These are phyloP conservation scores for Dactylellina cionopaga DNA, from an alignment of 2,329 filamentous ascomycete genomes.

Conservation along the genomic window DNA sequence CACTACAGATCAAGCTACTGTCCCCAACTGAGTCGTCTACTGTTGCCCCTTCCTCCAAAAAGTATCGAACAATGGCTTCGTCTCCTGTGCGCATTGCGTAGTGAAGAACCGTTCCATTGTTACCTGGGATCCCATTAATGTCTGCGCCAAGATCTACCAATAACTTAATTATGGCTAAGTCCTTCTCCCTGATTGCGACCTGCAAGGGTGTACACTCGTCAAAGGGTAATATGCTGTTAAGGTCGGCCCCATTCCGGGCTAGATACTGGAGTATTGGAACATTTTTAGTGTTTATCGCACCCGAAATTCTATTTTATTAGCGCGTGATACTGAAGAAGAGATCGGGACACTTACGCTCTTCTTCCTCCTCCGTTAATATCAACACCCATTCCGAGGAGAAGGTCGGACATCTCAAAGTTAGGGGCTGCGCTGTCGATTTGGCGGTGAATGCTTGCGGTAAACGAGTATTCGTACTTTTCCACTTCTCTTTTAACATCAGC, in stretches of 20 bases:
- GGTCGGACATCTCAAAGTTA: constrained; percentile 16
- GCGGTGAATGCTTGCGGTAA: not conserved
- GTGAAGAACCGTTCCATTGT: not conserved
- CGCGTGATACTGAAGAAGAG: not conserved
- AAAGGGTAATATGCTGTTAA: not conserved
- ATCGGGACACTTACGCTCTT: constrained; percentile 11
- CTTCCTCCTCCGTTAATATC: constrained; percentile 25
- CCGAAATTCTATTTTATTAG: constrained; percentile 4
- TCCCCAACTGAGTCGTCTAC: not conserved
- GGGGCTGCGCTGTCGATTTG: not conserved
- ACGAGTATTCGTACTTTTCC: not conserved
- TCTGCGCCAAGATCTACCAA: constrained; percentile 17
- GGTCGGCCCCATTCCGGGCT: not conserved
- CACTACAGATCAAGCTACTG: constrained; percentile 6
- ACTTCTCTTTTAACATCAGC: constrained; percentile 1
- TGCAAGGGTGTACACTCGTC: constrained; percentile 27
- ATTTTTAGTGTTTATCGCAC: not conserved
- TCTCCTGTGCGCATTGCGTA: not conserved
- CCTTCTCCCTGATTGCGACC: not conserved
- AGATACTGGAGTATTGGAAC: not conserved
- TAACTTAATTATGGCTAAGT: constrained; percentile 5
- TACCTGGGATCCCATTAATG: not conserved
- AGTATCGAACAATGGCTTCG: not conserved
- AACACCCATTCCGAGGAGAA: constrained; percentile 5
- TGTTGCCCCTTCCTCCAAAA: not conserved